Evolutionary conservation across 1,139 yeast species (phyloP).

Genomic region (Petasospora rhodanensis): DNA sequence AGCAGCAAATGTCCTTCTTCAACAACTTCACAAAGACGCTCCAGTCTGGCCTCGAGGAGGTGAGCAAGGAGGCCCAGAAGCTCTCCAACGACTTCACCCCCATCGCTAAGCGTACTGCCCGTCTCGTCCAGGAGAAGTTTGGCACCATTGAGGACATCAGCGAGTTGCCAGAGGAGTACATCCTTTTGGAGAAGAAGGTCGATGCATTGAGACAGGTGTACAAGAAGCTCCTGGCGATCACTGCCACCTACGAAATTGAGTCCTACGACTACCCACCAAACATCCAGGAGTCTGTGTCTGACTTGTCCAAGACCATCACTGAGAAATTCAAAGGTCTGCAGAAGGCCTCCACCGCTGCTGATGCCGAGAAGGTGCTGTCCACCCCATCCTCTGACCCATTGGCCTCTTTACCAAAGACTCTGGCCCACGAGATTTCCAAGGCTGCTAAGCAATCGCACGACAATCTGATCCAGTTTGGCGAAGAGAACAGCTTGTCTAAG

Average conservation of each 20-base stretch:
- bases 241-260: slow-evolving; percentile 69
- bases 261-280: slow-evolving; percentile 85
- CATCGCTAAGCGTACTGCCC: slow-evolving; percentile 27
- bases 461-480: slow-evolving; percentile 31
- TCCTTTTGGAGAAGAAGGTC: slow-evolving; percentile 59
- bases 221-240: slow-evolving; percentile 67
- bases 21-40: slow-evolving; percentile 20
- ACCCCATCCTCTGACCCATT: slow-evolving; percentile 20
- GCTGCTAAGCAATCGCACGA: slow-evolving; percentile 38
- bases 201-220: slow-evolving; percentile 74
- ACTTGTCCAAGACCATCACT: slow-evolving; percentile 54
- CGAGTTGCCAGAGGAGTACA: slow-evolving; percentile 70
- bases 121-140: slow-evolving; percentile 56
- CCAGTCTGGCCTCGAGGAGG: slow-evolving; percentile 23
- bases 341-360: slow-evolving; percentile 59
- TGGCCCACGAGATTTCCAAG: slow-evolving; percentile 46
- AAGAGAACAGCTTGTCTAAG: slow-evolving; percentile 44
- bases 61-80: slow-evolving; percentile 25
- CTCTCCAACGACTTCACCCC: slow-evolving; percentile 25
- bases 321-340: slow-evolving; percentile 55
- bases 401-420: slow-evolving; percentile 41
- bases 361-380: slow-evolving; percentile 49
- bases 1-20: slow-evolving; percentile 28
- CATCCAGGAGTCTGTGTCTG: slow-evolving; percentile 57
- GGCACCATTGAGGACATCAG: slow-evolving; percentile 67